A percentile compares a stretch with the other conserved stretches of the same genome.
phyloP scores from a whole-genome alignment of 805 yeast genomes.

The Myxozyma lipomycoides region DNA sequence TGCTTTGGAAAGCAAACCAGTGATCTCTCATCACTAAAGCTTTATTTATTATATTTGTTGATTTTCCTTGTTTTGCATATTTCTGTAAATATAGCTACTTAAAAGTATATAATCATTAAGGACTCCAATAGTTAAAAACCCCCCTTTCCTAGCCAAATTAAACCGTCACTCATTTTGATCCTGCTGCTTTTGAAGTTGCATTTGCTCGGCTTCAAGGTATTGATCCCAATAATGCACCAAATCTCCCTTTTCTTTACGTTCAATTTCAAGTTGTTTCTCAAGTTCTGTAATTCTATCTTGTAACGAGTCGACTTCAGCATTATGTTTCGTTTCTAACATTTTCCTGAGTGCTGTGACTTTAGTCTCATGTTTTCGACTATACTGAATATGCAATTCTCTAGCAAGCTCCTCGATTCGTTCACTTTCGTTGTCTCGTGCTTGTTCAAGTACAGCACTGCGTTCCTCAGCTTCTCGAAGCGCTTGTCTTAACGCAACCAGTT shows the following conservation, averaged over 20 bases:
- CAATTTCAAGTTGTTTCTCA: constrained; percentile 9
- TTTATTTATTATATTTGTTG: too few species aligned
- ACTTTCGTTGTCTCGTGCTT: constrained; percentile 7
- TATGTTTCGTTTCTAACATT: constrained; percentile 20
- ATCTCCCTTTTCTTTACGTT: constrained; percentile 24
- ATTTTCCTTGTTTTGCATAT: too few species aligned
- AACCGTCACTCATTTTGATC: not conserved
- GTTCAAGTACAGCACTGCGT: constrained; percentile 10
- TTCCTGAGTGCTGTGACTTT: constrained; percentile 21
- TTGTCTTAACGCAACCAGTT: constrained; percentile 5
- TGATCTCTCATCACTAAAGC: too few species aligned
- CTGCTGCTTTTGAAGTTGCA: constrained; percentile 3
- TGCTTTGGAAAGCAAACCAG: constrained; percentile 27
- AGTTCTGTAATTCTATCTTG: constrained; percentile 8
- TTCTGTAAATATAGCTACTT: too few species aligned
- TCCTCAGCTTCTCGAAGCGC: constrained; percentile 14
- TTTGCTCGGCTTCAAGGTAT: constrained; percentile 19
- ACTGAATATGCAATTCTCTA: constrained; percentile 22
- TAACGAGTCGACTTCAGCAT: constrained; percentile 2
- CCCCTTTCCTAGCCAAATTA: not conserved
- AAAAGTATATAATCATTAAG: too few species aligned
- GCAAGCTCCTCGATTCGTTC: constrained; percentile 24
- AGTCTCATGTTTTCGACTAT: constrained; percentile 22
- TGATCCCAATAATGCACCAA: constrained; percentile 24
- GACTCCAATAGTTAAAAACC: not conserved